Evolutionary conservation across 768 basidiomycete genomes (phyloP).

Genomic region (Mycena galopus): DNA sequence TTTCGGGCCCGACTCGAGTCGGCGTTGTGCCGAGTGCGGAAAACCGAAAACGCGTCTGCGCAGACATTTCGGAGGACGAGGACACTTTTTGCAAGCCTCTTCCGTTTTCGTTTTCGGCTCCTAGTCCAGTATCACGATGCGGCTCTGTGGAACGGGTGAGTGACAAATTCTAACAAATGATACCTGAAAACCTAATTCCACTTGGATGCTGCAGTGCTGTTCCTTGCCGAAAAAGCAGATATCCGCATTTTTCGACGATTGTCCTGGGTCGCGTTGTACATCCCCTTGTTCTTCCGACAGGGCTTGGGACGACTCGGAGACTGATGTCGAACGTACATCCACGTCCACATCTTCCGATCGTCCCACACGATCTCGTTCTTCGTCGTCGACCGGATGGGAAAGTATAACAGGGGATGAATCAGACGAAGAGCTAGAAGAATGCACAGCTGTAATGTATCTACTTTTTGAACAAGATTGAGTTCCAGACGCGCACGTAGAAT

Average conservation of each 20-base stretch:
- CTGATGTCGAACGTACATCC: not conserved
- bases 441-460: not conserved
- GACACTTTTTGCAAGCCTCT: not conserved
- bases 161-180: not conserved
- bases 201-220: not conserved
- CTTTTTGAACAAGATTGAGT: not conserved
- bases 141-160: not conserved
- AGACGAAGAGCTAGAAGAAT: not conserved
- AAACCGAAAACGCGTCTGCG: not conserved
- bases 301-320: not conserved
- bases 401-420: not conserved
- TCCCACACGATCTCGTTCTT: not conserved
- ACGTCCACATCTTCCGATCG: not conserved
- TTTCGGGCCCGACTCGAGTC: not conserved
- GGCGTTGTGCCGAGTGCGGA: not conserved
- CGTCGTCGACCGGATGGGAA: not conserved
- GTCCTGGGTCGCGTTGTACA: not conserved
- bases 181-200: not conserved
- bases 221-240: not conserved
- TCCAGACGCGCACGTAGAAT: no score
- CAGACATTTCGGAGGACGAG: slow-evolving; percentile 9
- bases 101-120: not conserved
- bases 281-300: not conserved
- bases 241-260: not conserved
- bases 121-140: not conserved